Conservation (phyloP, 805 yeast species). For the Candida sonorensis region DNA sequence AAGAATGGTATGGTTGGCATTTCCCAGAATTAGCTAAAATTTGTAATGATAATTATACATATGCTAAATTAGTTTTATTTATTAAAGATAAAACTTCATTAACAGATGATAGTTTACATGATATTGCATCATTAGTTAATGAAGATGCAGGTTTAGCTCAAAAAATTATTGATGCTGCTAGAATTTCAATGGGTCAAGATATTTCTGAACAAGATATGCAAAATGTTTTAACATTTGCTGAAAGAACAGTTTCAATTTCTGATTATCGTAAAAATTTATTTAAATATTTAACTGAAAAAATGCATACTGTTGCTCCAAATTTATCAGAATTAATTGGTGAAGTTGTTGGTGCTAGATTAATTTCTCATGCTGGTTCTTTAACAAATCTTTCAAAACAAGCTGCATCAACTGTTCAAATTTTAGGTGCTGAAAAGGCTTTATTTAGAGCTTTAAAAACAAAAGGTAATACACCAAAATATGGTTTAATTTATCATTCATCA, state of each 20-base stretch:
- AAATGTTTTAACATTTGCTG: slow-evolving; percentile 85
- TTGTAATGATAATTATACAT: slow-evolving; percentile 82
- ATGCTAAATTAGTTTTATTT: slow-evolving; percentile 73
- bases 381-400: slow-evolving; percentile 96
- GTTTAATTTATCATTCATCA: slow-evolving; percentile 90
- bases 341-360: slow-evolving; percentile 97
- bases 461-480: slow-evolving; percentile 95
- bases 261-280: slow-evolving; percentile 84
- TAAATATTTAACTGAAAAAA: slow-evolving; percentile 86
- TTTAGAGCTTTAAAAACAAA: slow-evolving; percentile 95
- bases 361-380: slow-evolving; percentile 97
- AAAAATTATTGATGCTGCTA: slow-evolving; percentile 87
- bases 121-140: slow-evolving; percentile 79
- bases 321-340: slow-evolving; percentile 95
- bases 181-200: slow-evolving; percentile 99
- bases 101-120: slow-evolving; percentile 78
- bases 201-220: slow-evolving; percentile 91
- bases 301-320: slow-evolving; percentile 98
- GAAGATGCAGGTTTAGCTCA: slow-evolving; percentile 92
- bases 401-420: slow-evolving; percentile 96
- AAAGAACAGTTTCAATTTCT: slow-evolving; percentile 84
- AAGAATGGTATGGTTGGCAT: slow-evolving; percentile 99
- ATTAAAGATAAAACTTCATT: slow-evolving; percentile 84
- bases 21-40: slow-evolving; percentile 94
- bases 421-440: slow-evolving; percentile 96